phyloP scores from a whole-genome alignment of 805 yeast genomes.

The Metschnikowia shivogae region DNA sequence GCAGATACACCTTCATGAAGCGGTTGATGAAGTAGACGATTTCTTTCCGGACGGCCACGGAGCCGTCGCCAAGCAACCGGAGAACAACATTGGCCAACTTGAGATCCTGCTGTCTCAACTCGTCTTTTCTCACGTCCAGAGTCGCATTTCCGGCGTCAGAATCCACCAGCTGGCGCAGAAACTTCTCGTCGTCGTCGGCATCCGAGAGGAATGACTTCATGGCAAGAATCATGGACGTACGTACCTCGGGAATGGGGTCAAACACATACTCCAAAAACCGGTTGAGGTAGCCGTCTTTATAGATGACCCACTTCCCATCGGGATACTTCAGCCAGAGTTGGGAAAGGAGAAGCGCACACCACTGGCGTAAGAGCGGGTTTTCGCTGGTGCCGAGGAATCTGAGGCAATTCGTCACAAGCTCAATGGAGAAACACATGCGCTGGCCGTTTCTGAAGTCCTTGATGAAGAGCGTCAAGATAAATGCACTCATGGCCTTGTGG shows the following conservation, averaged over 20 bases:
- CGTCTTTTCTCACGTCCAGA: slow-evolving; percentile 38
- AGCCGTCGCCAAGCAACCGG: slow-evolving; percentile 76
- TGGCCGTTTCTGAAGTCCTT: slow-evolving; percentile 79
- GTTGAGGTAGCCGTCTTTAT: slow-evolving; percentile 58
- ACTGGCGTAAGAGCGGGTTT: slow-evolving; percentile 82
- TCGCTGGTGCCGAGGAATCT: slow-evolving; percentile 67
- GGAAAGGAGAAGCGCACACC: slow-evolving; percentile 80
- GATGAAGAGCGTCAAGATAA: slow-evolving; percentile 80
- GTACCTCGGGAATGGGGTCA: slow-evolving; percentile 94
- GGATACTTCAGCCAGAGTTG: slow-evolving; percentile 70
- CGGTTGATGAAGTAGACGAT: slow-evolving; percentile 72
- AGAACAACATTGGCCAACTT: slow-evolving; percentile 66
- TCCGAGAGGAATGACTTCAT: slow-evolving; percentile 64
- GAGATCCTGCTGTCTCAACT: slow-evolving; percentile 63
- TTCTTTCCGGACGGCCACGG: slow-evolving; percentile 84
- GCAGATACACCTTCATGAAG: slow-evolving; percentile 62
- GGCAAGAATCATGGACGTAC: slow-evolving; percentile 77
- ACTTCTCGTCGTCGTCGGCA: slow-evolving; percentile 22
- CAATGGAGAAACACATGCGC: slow-evolving; percentile 69
- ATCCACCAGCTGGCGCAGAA: slow-evolving; percentile 3
- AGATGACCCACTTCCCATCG: slow-evolving; percentile 69
- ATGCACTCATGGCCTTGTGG: slow-evolving; percentile 94
- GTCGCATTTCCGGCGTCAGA: slow-evolving; percentile 12
- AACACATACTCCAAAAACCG: slow-evolving; percentile 54
- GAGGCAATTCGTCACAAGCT: slow-evolving; percentile 63